Conservation (phyloP, 2,329 filamentous ascomycete species). For the Talaromyces funiculosus region DNA sequence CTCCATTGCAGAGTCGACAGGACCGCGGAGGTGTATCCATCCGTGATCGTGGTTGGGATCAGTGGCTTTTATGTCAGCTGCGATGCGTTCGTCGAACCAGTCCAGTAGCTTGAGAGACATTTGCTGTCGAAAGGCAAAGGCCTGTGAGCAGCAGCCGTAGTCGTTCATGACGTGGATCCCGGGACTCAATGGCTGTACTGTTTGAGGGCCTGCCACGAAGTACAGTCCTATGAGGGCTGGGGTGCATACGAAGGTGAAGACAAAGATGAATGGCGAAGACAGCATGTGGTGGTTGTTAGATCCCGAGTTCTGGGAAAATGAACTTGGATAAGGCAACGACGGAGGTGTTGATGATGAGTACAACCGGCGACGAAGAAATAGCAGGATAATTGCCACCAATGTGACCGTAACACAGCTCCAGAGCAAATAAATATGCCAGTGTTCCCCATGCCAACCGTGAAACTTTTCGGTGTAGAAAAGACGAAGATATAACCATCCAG, state of each 20-base stretch:
- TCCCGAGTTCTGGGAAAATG: not conserved
- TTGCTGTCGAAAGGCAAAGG: slow-evolving; percentile 38
- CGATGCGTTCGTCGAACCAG: slow-evolving; percentile 24
- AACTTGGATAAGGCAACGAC: slow-evolving; percentile 15
- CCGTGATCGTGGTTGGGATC: not conserved
- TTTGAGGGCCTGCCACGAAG: slow-evolving; percentile 38
- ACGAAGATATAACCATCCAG: slow-evolving; percentile 33
- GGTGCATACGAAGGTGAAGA: slow-evolving; percentile 24
- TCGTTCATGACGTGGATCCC: slow-evolving; percentile 38
- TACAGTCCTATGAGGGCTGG: slow-evolving; percentile 31
- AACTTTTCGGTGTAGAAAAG: slow-evolving; percentile 45
- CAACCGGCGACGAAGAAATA: slow-evolving; percentile 8
- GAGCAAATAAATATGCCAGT: slow-evolving; percentile 35
- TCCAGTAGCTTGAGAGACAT: slow-evolving; percentile 23
- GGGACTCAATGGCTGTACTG: slow-evolving; percentile 29
- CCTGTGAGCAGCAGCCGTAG: slow-evolving; percentile 44
- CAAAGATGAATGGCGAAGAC: slow-evolving; percentile 19
- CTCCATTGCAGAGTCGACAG: slow-evolving; percentile 37
- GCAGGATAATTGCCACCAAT: not conserved
- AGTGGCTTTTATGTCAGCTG: not conserved
- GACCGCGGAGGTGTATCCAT: slow-evolving; percentile 26
- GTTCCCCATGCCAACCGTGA: slow-evolving; percentile 42
- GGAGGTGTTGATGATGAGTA: slow-evolving; percentile 18
- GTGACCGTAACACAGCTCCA: slow-evolving; percentile 24
- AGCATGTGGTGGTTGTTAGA: not conserved